Conservation (phyloP, 768 basidiomycete genomes). For the Sarcodon aspratus region DNA sequence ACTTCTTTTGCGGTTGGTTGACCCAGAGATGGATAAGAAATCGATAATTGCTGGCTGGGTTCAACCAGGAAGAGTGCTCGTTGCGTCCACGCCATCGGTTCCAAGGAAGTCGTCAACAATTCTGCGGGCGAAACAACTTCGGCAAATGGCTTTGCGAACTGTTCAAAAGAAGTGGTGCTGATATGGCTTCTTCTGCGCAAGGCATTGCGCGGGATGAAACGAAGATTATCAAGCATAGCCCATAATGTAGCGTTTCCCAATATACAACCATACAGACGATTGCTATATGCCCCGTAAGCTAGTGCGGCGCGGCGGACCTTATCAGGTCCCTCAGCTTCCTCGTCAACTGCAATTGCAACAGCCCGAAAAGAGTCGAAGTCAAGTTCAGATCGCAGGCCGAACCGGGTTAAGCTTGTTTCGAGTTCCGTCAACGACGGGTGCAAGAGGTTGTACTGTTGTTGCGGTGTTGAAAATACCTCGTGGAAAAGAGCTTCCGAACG, state of each 20-base stretch:
- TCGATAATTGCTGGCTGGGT: constrained; percentile 20
- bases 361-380: constrained; percentile 22
- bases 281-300: constrained; percentile 23
- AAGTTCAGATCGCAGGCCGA: constrained; percentile 22
- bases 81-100: constrained; percentile 38
- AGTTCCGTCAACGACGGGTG: constrained; percentile 17
- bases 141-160: constrained; percentile 17
- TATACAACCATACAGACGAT: constrained; percentile 18
- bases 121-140: constrained; percentile 25
- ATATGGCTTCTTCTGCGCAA: constrained; percentile 9
- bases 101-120: constrained; percentile 24
- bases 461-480: neutral
- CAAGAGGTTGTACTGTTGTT: constrained; percentile 19
- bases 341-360: constrained; percentile 23
- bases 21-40: constrained; percentile 27
- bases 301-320: constrained; percentile 15
- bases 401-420: constrained; percentile 14
- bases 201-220: constrained; percentile 29
- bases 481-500: neutral
- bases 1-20: constrained; percentile 29
- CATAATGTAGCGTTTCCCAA: constrained; percentile 13
- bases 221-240: constrained; percentile 19
- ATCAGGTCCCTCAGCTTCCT: constrained; percentile 8
- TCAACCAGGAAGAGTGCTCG: constrained; percentile 20
- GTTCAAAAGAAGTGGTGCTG: neutral